phyloP scores from a whole-genome alignment of 257 asterid genomes.

The Avicennia marina region DNA sequence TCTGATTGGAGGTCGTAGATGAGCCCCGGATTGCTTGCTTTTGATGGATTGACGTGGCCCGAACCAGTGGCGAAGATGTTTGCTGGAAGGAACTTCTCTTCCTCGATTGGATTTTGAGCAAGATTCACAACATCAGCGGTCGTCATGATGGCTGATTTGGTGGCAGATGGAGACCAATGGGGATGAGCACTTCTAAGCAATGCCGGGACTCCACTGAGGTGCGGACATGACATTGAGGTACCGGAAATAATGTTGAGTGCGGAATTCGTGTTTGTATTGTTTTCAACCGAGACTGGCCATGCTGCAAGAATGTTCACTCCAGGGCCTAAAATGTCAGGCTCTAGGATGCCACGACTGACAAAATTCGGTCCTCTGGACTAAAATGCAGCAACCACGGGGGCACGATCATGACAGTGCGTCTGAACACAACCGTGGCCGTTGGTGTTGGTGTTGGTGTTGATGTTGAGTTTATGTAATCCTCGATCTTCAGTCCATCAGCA shows the following conservation, averaged over 20 bases:
- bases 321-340: slow-evolving; percentile 29
- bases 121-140: slow-evolving; percentile 32
- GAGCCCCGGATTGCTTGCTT: slow-evolving; percentile 21
- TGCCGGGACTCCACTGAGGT: slow-evolving; percentile 42
- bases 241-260: slow-evolving; percentile 46
- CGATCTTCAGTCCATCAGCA: slow-evolving; percentile 15
- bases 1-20: slow-evolving; percentile 25
- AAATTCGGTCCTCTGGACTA: slow-evolving; percentile 20
- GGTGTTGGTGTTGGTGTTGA: neutral
- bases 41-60: slow-evolving; percentile 38
- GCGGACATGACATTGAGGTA: slow-evolving; percentile 56
- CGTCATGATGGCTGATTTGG: slow-evolving; percentile 51
- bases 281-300: slow-evolving; percentile 33
- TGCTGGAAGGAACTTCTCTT: slow-evolving; percentile 18
- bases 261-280: slow-evolving; percentile 15
- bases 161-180: slow-evolving; percentile 46
- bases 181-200: slow-evolving; percentile 37
- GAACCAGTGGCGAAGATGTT: slow-evolving; percentile 31
- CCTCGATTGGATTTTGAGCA: slow-evolving; percentile 21
- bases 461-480: slow-evolving; percentile 13
- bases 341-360: slow-evolving; percentile 19
- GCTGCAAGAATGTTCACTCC: slow-evolving; percentile 38
- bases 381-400: slow-evolving; percentile 24
- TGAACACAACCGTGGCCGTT: slow-evolving; percentile 14
- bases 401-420: slow-evolving; percentile 13